These are phyloP conservation scores for Lactifluus echinatus DNA, from an alignment of 768 basidiomycete genomes.

Conservation along the genomic window DNA sequence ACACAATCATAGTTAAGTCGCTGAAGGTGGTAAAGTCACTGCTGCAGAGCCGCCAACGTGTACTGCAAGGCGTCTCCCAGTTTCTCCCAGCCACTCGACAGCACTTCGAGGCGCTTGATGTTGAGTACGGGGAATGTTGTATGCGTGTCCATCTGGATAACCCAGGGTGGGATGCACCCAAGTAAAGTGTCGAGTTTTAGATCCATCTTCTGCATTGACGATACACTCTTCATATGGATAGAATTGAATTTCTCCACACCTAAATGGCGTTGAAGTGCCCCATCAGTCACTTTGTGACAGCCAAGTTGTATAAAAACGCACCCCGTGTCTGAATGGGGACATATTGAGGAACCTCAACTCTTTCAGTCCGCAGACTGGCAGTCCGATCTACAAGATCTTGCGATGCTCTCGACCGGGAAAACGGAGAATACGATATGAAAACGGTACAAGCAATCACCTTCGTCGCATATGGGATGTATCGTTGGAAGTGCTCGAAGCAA, in stretches of 20 bases:
- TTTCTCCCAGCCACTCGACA: background rate
- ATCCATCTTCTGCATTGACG: background rate
- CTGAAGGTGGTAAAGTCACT: no score
- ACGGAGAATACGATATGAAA: background rate
- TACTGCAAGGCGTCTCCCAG: background rate
- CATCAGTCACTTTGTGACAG: background rate
- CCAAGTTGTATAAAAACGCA: background rate
- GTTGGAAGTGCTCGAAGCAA: background rate
- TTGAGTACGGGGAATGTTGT: background rate
- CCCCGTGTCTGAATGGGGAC: background rate
- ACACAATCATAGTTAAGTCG: no score
- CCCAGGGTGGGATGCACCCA: background rate
- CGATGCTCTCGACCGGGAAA: background rate
- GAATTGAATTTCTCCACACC: background rate
- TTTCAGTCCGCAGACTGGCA: background rate
- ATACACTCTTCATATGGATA: background rate
- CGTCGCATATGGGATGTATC: background rate
- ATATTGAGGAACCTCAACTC: background rate
- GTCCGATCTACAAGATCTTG: background rate
- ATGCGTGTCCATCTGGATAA: background rate
- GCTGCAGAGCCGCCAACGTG: background rate
- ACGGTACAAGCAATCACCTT: background rate
- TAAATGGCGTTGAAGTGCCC: background rate
- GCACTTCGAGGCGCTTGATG: background rate
- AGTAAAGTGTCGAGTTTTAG: background rate